These are phyloP conservation scores for Suhomyces bolitotheri DNA, from an alignment of 1,139 yeast genomes.

Conservation along the genomic window DNA sequence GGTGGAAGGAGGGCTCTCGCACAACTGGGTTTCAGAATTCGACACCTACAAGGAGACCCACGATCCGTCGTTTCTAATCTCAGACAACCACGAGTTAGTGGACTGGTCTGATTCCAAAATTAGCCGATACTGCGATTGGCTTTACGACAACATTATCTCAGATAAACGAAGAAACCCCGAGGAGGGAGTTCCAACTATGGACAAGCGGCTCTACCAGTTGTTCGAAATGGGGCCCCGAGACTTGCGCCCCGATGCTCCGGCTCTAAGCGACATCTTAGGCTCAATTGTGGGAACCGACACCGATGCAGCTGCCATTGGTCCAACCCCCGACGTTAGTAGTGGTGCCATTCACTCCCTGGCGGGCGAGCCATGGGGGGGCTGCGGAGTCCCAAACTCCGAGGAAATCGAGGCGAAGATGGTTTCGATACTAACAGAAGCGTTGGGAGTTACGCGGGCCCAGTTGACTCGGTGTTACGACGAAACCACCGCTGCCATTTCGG, in stretches of 20 bases:
- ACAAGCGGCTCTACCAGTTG: constrained; percentile 38
- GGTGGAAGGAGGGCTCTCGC: constrained; percentile 26
- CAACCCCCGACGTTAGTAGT: background rate
- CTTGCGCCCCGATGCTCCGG: background rate
- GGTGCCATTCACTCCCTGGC: background rate
- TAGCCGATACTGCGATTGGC: constrained; percentile 43
- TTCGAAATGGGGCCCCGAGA: constrained; percentile 25
- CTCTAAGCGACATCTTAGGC: background rate
- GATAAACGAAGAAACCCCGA: constrained; percentile 18
- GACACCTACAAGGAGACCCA: constrained; percentile 22
- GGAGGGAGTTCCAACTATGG: constrained; percentile 28
- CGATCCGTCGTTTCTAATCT: constrained; percentile 20
- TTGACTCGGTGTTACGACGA: constrained; percentile 5
- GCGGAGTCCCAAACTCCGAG: background rate
- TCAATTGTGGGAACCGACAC: background rate
- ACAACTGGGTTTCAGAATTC: constrained; percentile 27
- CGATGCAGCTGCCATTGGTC: too few species aligned
- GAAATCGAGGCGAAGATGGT: constrained; percentile 1
- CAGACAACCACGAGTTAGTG: constrained; percentile 28
- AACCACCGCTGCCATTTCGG: background rate
- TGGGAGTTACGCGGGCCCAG: constrained; percentile 4
- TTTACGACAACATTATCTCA: constrained; percentile 35
- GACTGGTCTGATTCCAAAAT: constrained; percentile 43
- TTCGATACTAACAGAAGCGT: constrained; percentile 3
- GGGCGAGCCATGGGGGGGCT: background rate